These are phyloP conservation scores for Auxenochlorella pyrenoidosa DNA, from an alignment of 139 green algal genomes.

Conservation along the genomic window DNA sequence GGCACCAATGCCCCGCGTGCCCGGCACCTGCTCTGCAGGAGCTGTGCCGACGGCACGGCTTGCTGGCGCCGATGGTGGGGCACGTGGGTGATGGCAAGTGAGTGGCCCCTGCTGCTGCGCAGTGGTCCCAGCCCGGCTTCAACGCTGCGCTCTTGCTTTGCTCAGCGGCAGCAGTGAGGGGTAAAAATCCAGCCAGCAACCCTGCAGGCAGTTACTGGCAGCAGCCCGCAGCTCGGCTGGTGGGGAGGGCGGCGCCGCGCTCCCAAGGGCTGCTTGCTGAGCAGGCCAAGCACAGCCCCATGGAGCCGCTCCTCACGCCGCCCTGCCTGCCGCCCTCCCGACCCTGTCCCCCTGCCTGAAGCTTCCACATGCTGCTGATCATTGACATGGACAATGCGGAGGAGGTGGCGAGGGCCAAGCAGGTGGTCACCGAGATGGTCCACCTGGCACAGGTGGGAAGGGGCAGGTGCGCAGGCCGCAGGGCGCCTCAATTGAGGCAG, in stretches of 20 bases:
- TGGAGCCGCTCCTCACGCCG: not conserved
- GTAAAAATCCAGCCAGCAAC: too few relatives aligned
- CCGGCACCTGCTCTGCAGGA: not conserved
- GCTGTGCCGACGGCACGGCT: conserved; percentile 16
- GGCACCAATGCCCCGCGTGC: too few relatives aligned
- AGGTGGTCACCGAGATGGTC: conserved; percentile 52
- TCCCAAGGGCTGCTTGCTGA: too few relatives aligned
- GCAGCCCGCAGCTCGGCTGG: too few relatives aligned
- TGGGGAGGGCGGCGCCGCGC: too few relatives aligned
- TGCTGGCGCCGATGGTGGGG: conserved; percentile 69
- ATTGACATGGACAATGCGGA: conserved; percentile 54
- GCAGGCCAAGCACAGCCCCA: too few relatives aligned
- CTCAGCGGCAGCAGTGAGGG: too few relatives aligned
- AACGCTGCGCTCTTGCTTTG: too few relatives aligned
- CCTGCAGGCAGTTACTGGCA: too few relatives aligned
- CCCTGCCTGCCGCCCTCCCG: not conserved
- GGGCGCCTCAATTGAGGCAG: too few relatives aligned
- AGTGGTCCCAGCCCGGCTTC: not conserved
- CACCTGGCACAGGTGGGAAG: conserved; percentile 36
- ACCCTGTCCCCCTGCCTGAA: not conserved
- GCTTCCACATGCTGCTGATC: conserved; percentile 63
- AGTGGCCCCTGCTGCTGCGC: not conserved
- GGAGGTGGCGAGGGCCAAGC: conserved; percentile 54
- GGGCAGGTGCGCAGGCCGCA: too few relatives aligned
- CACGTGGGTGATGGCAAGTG: conserved; percentile 74